Evolutionary conservation across 2,329 filamentous ascomycete species (phyloP).

Genomic region (Neonectria coccinea): DNA sequence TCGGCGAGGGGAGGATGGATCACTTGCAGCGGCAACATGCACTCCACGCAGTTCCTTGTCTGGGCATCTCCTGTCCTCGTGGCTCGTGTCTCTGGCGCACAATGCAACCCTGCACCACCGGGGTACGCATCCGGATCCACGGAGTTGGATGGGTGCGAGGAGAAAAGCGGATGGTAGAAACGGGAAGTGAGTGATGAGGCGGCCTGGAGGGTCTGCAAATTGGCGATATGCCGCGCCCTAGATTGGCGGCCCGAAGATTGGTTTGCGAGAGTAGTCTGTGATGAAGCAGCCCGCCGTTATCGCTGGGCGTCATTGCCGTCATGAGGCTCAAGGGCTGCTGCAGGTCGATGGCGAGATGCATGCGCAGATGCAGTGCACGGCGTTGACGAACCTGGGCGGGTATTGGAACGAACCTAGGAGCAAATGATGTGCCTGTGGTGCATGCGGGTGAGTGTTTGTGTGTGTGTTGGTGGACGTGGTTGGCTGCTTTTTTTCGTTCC

Average conservation of each 20-base stretch:
- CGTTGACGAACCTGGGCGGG: conserved; percentile 36
- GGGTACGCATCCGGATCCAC: conserved; percentile 21
- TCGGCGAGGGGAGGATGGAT: conserved; percentile 32
- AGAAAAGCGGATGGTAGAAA: background rate
- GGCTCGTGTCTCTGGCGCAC: conserved; percentile 37
- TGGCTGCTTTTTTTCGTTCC: conserved; percentile 19
- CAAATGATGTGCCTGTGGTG: conserved; percentile 26
- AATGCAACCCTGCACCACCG: conserved; percentile 39
- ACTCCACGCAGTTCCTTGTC: conserved; percentile 33
- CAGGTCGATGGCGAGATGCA: conserved; percentile 42
- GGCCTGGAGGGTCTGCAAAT: background rate
- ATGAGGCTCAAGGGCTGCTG: conserved; percentile 43
- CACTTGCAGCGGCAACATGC: conserved; percentile 45
- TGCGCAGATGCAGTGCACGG: conserved; percentile 36
- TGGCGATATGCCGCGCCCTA: background rate
- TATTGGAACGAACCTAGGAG: conserved; percentile 35
- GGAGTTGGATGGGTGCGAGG: conserved; percentile 31
- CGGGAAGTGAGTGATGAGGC: background rate
- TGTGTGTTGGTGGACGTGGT: conserved; percentile 14
- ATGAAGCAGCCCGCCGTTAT: background rate
- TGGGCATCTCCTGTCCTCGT: conserved; percentile 39
- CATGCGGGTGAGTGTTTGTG: conserved; percentile 23
- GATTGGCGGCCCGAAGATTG: background rate
- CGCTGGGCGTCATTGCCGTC: conserved; percentile 31
- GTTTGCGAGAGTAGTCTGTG: background rate